Percentiles rank a stretch among this genome's conserved stretches.
Evolutionary conservation across 352 stramenopile genomes (phyloP).

Genomic region (Phytopythium ostracodes): DNA sequence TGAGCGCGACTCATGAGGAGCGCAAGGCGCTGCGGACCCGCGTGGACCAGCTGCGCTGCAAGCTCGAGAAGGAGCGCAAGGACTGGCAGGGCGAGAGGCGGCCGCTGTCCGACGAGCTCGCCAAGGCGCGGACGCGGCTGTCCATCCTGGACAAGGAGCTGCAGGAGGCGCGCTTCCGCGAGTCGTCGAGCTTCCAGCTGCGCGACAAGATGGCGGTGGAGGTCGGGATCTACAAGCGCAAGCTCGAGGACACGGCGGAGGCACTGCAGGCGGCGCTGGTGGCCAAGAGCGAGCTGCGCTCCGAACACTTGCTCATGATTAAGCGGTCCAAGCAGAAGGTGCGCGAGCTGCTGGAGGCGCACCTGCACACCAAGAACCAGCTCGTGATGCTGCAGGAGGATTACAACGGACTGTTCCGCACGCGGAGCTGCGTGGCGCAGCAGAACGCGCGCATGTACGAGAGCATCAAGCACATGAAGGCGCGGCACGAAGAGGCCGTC

Average conservation of each 20-base stretch:
- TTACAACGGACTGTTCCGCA: slow-evolving; percentile 59
- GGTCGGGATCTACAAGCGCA: slow-evolving; percentile 44
- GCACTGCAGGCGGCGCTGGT: slow-evolving; percentile 48
- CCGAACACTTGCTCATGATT: slow-evolving; percentile 38
- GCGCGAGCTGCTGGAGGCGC: slow-evolving; percentile 38
- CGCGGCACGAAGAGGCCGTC: slow-evolving; percentile 35
- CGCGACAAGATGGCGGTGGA: slow-evolving; percentile 68
- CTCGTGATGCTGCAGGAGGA: slow-evolving; percentile 68
- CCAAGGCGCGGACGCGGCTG: slow-evolving; percentile 40
- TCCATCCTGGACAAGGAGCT: slow-evolving; percentile 68
- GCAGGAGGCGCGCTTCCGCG: slow-evolving; percentile 50
- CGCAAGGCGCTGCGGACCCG: slow-evolving; percentile 61
- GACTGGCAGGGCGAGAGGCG: slow-evolving; percentile 54
- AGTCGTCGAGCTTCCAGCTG: slow-evolving; percentile 58
- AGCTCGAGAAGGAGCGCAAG: slow-evolving; percentile 64
- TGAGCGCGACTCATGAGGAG: slow-evolving; percentile 62
- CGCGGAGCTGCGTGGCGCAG: slow-evolving; percentile 27
- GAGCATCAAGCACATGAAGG: slow-evolving; percentile 41
- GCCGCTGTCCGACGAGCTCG: slow-evolving; percentile 49
- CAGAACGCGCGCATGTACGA: slow-evolving; percentile 49
- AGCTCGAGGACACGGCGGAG: slow-evolving; percentile 42
- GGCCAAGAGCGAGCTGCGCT: slow-evolving; percentile 41
- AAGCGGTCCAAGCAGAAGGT: slow-evolving; percentile 67
- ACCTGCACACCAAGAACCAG: slow-evolving; percentile 51
- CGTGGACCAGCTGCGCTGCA: slow-evolving; percentile 61